Conservation (phyloP, 176 grass and related monocot genomes). For the Phoenix dactylifera region DNA sequence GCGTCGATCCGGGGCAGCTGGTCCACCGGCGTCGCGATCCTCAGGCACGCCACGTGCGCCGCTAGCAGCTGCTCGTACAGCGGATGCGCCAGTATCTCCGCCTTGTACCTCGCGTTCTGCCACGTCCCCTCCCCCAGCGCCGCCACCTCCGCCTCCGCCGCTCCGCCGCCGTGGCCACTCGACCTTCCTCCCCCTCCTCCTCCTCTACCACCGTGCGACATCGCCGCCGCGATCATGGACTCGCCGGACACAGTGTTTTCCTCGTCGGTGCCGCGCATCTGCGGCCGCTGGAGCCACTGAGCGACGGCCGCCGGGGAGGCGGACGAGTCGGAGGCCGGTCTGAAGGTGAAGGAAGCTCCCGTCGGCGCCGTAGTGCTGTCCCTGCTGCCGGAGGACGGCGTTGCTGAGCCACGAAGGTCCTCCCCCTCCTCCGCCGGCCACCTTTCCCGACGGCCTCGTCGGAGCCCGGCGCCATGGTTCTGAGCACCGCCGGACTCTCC, state of each 20-base stretch:
- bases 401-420: not conserved
- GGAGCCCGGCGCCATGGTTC: not conserved
- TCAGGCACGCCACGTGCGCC: slow-evolving; percentile 18
- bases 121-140: slow-evolving; percentile 4
- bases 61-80: slow-evolving; percentile 18
- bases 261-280: not conserved
- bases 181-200: not conserved
- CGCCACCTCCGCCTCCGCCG: not conserved
- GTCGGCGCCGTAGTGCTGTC: not conserved
- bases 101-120: slow-evolving; percentile 13
- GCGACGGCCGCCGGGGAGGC: not conserved
- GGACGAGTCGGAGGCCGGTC: slow-evolving; percentile 3
- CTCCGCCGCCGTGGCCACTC: not conserved
- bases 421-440: not conserved
- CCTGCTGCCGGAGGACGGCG: not conserved
- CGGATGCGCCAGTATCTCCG: slow-evolving; percentile 12
- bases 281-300: slow-evolving; percentile 1
- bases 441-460: not conserved
- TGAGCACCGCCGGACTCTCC: not conserved
- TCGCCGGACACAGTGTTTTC: not conserved
- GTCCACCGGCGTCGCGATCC: slow-evolving; percentile 19
- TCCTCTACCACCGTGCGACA: not conserved
- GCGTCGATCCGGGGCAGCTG: slow-evolving; percentile 20
- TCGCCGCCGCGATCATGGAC: not conserved
- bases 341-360: slow-evolving; percentile 13